Evolutionary conservation across 768 basidiomycete genomes (phyloP).

Genomic region (Gymnopilus junonius): DNA sequence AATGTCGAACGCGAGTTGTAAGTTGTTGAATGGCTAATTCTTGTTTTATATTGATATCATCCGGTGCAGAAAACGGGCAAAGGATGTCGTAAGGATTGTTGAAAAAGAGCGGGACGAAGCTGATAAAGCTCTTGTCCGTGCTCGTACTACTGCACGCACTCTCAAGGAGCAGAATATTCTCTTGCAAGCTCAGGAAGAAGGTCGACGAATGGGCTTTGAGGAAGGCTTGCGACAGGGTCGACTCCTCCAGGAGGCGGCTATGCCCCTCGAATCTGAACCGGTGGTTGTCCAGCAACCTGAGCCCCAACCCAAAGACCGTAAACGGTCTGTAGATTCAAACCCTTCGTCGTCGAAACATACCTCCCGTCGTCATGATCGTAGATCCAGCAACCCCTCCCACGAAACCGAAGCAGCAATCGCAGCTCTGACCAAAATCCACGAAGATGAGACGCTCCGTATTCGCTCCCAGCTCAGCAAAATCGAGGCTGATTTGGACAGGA

Average conservation of each 20-base stretch:
- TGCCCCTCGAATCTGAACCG: constrained; percentile 14
- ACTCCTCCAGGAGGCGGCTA: constrained; percentile 14
- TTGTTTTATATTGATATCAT: not conserved
- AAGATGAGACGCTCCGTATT: constrained; percentile 21
- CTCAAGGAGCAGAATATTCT: constrained; percentile 57
- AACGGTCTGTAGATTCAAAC: not conserved
- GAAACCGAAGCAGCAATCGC: constrained; percentile 19
- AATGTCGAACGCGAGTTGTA: constrained; percentile 33
- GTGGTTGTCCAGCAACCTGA: not conserved
- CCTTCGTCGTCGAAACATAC: not conserved
- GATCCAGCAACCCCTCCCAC: constrained; percentile 11
- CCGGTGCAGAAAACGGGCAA: constrained; percentile 26
- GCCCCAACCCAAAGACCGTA: constrained; percentile 1
- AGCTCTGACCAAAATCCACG: constrained; percentile 19
- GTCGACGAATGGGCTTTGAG: constrained; percentile 46
- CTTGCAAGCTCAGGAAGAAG: constrained; percentile 58
- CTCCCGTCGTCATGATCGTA: not conserved
- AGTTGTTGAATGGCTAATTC: constrained; percentile 5
- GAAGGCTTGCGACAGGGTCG: constrained; percentile 57
- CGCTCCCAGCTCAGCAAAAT: constrained; percentile 21
- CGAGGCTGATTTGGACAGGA: constrained; percentile 25
- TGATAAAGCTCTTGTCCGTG: constrained; percentile 36
- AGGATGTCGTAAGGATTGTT: constrained; percentile 26
- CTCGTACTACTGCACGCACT: constrained; percentile 57
- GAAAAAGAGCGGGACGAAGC: constrained; percentile 38